Percentiles rank a stretch among this genome's conserved stretches.
Conservation (phyloP, 768 basidiomycete genomes). For the Xerocomus spinulosus region DNA sequence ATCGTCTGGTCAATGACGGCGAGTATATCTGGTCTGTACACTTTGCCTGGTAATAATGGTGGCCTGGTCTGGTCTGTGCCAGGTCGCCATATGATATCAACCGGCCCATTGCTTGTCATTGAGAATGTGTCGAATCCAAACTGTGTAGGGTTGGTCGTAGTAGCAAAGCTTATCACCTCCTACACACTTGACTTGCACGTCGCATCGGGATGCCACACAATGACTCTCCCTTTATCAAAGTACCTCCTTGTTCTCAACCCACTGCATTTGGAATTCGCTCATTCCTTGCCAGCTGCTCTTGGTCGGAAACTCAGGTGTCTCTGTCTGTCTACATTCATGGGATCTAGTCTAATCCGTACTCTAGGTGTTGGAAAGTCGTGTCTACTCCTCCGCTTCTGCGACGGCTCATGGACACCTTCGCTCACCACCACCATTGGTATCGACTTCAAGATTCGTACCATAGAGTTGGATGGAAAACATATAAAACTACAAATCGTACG, state of each 20-base stretch:
- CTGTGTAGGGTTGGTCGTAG: no score
- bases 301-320: slow-evolving; percentile 88
- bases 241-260: slow-evolving; percentile 21
- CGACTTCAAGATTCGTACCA: slow-evolving; percentile 99
- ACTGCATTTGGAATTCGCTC: neutral
- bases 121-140: no score
- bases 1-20: slow-evolving; percentile 56
- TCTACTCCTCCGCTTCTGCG: slow-evolving; percentile 93
- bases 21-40: slow-evolving; percentile 58
- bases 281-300: slow-evolving; percentile 67
- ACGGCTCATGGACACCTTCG: slow-evolving; percentile 98
- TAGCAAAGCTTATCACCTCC: no score
- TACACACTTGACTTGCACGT: neutral
- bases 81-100: slow-evolving; percentile 41
- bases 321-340: neutral
- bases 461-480: slow-evolving; percentile 95
- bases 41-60: slow-evolving; percentile 21
- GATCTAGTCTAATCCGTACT: slow-evolving; percentile 11
- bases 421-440: slow-evolving; percentile 99
- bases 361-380: slow-evolving; percentile 95
- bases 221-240: slow-evolving; percentile 97
- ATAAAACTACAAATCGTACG: slow-evolving; percentile 98
- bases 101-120: no score
- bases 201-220: slow-evolving; percentile 69
- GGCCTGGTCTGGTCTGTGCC: slow-evolving; percentile 23